Base-by-base conservation (phyloP, 495 filamentous ascomycete species). In the Penicillium pancosmium region DNA sequence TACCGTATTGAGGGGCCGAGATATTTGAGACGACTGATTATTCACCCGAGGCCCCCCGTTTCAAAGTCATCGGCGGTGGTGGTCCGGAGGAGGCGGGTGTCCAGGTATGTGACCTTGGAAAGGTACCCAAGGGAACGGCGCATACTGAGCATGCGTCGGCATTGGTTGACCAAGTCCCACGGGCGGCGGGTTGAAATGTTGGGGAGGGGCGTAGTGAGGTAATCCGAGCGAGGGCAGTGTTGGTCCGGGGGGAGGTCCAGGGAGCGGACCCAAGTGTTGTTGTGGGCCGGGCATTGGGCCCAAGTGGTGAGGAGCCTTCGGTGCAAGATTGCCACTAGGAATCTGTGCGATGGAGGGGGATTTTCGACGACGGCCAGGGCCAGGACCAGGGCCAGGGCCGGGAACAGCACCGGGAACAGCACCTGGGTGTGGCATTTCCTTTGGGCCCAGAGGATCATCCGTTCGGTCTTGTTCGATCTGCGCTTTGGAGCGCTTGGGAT, bases 401-500 rank as follows among this genome's bases (percentile, higher is more conserved):
- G 27, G 27, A 31, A 6, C 27, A 9, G 27, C 6, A 31, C 27
- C 27, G 8, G 27, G 27, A 31, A 6, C 6, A 31, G 8, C 27
- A 52, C 21, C n/a, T 12, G 59, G 56, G 2, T 50, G 43, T 11
- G 63, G 38, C 5, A 49, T 15, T 6, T 56, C 60, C n/a, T 50
- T 64, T 25, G 55, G 34, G 57, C 73, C 78, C n/a, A 64, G 62
- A 46, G 50, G 61, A 25, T 53, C 52, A 56, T 64, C 70, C 34
- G 41, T 44, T 44, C 73, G 68, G 50, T 74, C 75, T 12, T 70
- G 68, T 61, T 79, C 76, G 36, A 80, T 80, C 54, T 80, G 75
- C 21, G 73, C 78, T 59, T 78, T 79, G 52, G 76, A 78, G 9
- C 78, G 75, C 63, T 80, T 80, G 18, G 78, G 76, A 35, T 79